Evolutionary conservation across 352 stramenopile species (phyloP), one percentile per base, ranked within the genome.

Genomic region (Peronospora destructor): DNA sequence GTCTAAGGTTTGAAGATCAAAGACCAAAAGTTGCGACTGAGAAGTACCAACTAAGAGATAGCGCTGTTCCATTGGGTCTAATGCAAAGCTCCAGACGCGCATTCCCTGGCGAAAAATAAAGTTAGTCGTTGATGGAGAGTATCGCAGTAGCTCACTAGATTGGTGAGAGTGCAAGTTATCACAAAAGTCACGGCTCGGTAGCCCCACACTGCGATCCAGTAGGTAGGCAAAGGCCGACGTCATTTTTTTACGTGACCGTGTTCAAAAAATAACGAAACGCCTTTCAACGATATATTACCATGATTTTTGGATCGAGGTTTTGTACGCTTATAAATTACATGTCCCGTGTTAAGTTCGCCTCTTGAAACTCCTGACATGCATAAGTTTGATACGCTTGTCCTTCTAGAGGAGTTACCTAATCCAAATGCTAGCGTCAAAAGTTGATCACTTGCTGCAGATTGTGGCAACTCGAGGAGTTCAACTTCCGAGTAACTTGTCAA

Each of bases 41-140:
- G 71, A 65, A 2, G 79, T 78, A 14, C 76, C 76, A 23, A 83
- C 71, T 26, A 90, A 55, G 14, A 90, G 44, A 38, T 55, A 87
- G 0, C 71, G 70, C 12, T 85, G 59, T 32, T 86, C 72, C 23
- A 78, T 47, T 0, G 76, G 67, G 33, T 90, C 79, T 19, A 90
- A 19, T 17, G 61, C 64, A 55, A 84, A 68, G 53, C 60, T 66
- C 76, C 79, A 87, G 16, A 83, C 65, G 30, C 69, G 70, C 68
- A 85, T 76, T 7, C 63, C 65, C 14, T 49, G 65, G 7, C 69
- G 56, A 57, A 84, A 87, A 38, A 90, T 80, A 40, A 80, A 85
- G 53, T 84, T 81, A 32, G 49, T 58, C 4, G 53, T 53, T 0
- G 57, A 53, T 0, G 71, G 56, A 12, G 44, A 39, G 25, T 56